phyloP scores from a whole-genome alignment of 2,329 filamentous ascomycete genomes.

The Scytalidium lignicola region DNA sequence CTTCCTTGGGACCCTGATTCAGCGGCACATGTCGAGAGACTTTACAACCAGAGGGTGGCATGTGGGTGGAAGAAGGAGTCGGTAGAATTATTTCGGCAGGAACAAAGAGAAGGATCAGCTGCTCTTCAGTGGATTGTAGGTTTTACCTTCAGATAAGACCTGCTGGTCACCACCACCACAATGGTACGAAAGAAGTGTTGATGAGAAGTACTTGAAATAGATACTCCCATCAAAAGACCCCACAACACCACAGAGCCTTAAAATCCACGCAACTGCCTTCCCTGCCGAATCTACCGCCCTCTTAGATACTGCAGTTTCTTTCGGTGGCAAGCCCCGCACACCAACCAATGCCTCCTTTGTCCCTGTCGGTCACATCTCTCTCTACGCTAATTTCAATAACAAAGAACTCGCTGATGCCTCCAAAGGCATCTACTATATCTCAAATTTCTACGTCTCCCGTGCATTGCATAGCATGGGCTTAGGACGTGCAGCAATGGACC shows the following conservation, averaged over 20 bases:
- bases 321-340: conserved; percentile 7
- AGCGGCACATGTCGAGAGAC: conserved; percentile 31
- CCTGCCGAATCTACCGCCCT: conserved; percentile 15
- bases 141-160: not conserved
- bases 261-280: conserved; percentile 9
- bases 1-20: conserved; percentile 38
- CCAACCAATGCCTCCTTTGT: conserved; percentile 12
- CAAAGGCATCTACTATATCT: conserved; percentile 13
- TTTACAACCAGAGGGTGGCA: conserved; percentile 37
- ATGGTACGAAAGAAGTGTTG: no score
- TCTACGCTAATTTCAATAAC: conserved; percentile 10
- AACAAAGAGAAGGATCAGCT: conserved; percentile 12
- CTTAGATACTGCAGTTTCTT: conserved; percentile 12
- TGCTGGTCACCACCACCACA: no score
- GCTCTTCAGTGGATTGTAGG: conserved; percentile 20
- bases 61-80: conserved; percentile 37
- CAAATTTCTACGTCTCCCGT: conserved; percentile 18
- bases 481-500: conserved; percentile 21
- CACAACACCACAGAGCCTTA: not conserved
- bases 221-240: conserved; percentile 1
- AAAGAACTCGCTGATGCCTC: conserved; percentile 2
- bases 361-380: conserved; percentile 22
- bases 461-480: conserved; percentile 16
- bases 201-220: not conserved
- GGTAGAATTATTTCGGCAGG: conserved; percentile 21